phyloP scores from a whole-genome alignment of 2,329 filamentous ascomycete genomes.

The Calonectria crousiana region DNA sequence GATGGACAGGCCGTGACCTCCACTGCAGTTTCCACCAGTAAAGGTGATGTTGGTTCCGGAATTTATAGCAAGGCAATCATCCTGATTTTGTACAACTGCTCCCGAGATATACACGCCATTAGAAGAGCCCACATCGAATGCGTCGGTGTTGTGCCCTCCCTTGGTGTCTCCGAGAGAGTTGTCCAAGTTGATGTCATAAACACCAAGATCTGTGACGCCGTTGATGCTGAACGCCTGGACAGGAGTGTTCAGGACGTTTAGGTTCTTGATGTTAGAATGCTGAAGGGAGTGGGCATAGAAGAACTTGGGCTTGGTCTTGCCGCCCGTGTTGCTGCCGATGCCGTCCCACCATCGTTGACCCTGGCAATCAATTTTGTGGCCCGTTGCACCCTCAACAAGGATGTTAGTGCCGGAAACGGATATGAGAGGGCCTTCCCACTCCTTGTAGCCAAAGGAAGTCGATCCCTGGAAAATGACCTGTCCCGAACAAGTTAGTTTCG shows the following conservation, averaged over 20 bases:
- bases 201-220: conserved; percentile 47
- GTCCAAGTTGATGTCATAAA: conserved; percentile 53
- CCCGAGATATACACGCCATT: conserved; percentile 63
- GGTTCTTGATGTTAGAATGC: conserved; percentile 51
- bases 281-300: conserved; percentile 60
- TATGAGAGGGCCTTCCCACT: conserved; percentile 75
- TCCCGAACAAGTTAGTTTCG: not conserved
- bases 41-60: conserved; percentile 63
- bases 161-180: conserved; percentile 52
- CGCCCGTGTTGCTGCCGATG: conserved; percentile 68
- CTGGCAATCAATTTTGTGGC: conserved; percentile 64
- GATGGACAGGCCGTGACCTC: conserved; percentile 58
- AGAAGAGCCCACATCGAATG: conserved; percentile 67
- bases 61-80: conserved; percentile 71
- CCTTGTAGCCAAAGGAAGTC: conserved; percentile 75
- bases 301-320: conserved; percentile 72
- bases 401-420: conserved; percentile 69
- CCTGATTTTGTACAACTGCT: conserved; percentile 69
- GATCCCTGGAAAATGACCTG: conserved; percentile 71
- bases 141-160: conserved; percentile 67
- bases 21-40: conserved; percentile 57
- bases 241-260: conserved; percentile 57
- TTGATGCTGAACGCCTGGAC: conserved; percentile 58
- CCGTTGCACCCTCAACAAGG: conserved; percentile 64
- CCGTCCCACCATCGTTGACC: conserved; percentile 72